Conservation (phyloP, 176 grass and related monocot species). For the Eremochloa ophiuroides region DNA sequence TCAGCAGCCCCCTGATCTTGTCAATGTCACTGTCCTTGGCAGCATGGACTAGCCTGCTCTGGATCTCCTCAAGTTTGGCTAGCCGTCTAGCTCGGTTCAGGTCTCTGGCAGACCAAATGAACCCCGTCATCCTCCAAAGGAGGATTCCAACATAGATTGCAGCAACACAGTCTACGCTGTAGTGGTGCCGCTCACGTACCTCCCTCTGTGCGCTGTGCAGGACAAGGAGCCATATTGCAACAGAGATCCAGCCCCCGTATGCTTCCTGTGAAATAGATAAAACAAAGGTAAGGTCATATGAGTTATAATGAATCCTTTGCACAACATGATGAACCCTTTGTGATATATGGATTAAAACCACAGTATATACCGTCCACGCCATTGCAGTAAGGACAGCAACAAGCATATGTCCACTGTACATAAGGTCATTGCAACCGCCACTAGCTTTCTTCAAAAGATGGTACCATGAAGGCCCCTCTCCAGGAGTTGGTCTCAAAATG, state of each 20-base stretch:
- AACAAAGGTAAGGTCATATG: not conserved
- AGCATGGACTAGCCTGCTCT: conserved; percentile 46
- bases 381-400: conserved; percentile 94
- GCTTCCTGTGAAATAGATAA: conserved; percentile 56
- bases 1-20: conserved; percentile 60
- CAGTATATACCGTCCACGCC: conserved; percentile 79
- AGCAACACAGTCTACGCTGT: conserved; percentile 69
- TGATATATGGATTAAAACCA: not conserved
- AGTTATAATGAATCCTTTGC: not conserved
- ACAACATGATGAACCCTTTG: not conserved
- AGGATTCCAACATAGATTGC: conserved; percentile 89
- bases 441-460: conserved; percentile 82
- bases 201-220: conserved; percentile 87
- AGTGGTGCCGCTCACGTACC: conserved; percentile 76
- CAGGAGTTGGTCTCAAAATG: conserved; percentile 70
- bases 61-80: conserved; percentile 61
- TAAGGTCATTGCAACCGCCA: conserved; percentile 90
- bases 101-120: conserved; percentile 71
- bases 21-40: conserved; percentile 80
- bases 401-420: conserved; percentile 95
- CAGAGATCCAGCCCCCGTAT: conserved; percentile 87
- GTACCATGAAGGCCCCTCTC: conserved; percentile 83
- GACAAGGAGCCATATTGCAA: conserved; percentile 69
- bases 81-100: conserved; percentile 40
- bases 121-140: conserved; percentile 71